A percentile compares a stretch with the other conserved stretches of the same genome.
Evolutionary conservation across 2,329 filamentous ascomycete genomes (phyloP).

Genomic region (Colletotrichum tanaceti): DNA sequence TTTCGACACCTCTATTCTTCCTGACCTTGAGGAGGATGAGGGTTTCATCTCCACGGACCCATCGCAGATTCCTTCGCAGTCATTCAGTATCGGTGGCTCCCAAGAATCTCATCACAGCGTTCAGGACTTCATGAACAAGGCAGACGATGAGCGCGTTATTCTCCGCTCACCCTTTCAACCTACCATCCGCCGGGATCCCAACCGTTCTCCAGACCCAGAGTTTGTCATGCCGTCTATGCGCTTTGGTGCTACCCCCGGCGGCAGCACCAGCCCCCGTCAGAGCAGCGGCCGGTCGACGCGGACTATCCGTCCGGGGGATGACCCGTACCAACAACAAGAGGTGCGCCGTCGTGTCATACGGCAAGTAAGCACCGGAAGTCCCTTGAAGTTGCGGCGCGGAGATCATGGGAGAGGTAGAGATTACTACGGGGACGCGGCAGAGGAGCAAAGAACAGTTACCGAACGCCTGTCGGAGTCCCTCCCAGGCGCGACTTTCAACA

Average conservation of each 20-base stretch:
- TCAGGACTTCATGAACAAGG: slow-evolving; percentile 63
- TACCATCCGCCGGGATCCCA: slow-evolving; percentile 53
- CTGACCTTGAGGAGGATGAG: slow-evolving; percentile 57
- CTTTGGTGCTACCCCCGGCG: slow-evolving; percentile 44
- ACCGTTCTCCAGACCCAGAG: slow-evolving; percentile 60
- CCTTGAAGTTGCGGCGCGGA: slow-evolving; percentile 43
- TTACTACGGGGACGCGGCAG: slow-evolving; percentile 20
- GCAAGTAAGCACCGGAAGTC: slow-evolving; percentile 42
- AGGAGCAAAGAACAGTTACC: slow-evolving; percentile 42
- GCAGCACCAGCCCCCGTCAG: slow-evolving; percentile 48
- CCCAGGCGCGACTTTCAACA: slow-evolving; percentile 54
- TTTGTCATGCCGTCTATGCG: slow-evolving; percentile 65
- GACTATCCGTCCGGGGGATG: slow-evolving; percentile 49
- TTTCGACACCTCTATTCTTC: slow-evolving; percentile 67
- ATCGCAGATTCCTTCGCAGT: slow-evolving; percentile 60
- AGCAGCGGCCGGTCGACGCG: slow-evolving; percentile 50
- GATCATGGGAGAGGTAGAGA: slow-evolving; percentile 19
- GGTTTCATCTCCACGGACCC: slow-evolving; percentile 55
- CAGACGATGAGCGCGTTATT: slow-evolving; percentile 67
- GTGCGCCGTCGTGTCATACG: slow-evolving; percentile 46
- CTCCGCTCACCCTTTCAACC: slow-evolving; percentile 66
- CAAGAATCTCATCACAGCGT: slow-evolving; percentile 63
- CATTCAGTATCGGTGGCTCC: slow-evolving; percentile 57
- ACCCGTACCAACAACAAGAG: slow-evolving; percentile 43
- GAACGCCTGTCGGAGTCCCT: slow-evolving; percentile 51